Evolutionary conservation across 2,329 filamentous ascomycete species (phyloP).

Genomic region (Hypomyces rosellus): DNA sequence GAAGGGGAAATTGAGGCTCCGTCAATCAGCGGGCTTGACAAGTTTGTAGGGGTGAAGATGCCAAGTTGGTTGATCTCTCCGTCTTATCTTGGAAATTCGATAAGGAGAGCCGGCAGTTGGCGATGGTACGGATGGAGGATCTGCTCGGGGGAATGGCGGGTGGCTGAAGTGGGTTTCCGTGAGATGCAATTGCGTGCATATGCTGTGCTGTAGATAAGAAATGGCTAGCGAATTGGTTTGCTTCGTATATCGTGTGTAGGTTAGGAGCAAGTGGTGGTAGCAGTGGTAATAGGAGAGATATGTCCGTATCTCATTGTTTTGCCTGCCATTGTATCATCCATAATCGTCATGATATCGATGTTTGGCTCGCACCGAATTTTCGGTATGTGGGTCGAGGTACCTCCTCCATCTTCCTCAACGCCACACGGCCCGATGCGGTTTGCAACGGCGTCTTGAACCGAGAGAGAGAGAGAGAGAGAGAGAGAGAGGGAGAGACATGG

Average conservation of each 20-base stretch:
- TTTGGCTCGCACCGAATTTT: neutral
- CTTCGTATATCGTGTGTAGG: neutral
- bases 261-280: neutral
- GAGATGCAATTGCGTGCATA: too few species aligned
- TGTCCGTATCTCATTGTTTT: too few species aligned
- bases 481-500: too few species aligned
- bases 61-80: neutral
- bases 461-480: neutral
- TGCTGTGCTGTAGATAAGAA: too few species aligned
- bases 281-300: too few species aligned
- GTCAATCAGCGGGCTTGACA: too few species aligned
- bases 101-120: neutral
- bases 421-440: neutral
- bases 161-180: too few species aligned
- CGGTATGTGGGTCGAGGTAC: neutral
- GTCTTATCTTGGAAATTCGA: neutral
- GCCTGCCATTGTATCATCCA: too few species aligned
- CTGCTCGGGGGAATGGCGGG: too few species aligned
- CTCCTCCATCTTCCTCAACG: neutral
- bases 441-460: neutral
- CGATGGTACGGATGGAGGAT: neutral
- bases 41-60: too few species aligned
- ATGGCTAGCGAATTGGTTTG: neutral
- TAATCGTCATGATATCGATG: too few species aligned
- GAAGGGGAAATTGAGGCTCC: too few species aligned